These are phyloP conservation scores for Cryptomeria japonica DNA, from an alignment of 75 land plant species.

Conservation along the genomic window DNA sequence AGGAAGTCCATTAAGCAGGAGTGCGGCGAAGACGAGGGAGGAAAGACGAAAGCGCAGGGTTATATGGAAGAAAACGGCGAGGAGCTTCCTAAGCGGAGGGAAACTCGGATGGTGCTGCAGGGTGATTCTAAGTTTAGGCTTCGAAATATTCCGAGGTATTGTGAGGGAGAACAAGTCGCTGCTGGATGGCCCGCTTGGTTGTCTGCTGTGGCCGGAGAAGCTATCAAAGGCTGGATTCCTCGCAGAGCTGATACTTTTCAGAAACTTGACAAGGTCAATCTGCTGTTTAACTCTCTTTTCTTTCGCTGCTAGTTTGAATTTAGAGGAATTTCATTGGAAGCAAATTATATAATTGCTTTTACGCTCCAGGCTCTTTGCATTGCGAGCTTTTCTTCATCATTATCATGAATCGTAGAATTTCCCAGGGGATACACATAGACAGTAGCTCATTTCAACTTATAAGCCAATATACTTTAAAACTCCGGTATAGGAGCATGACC, in stretches of 20 bases:
- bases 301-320: background rate
- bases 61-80: background rate
- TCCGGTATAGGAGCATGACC: too few species aligned
- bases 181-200: slow-evolving; percentile 54
- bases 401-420: background rate
- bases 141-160: slow-evolving; percentile 6
- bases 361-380: background rate
- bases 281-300: slow-evolving; percentile 9
- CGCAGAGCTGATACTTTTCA: slow-evolving; percentile 81
- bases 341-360: background rate
- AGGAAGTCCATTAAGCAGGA: background rate
- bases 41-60: background rate
- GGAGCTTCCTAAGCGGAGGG: background rate
- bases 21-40: background rate
- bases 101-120: background rate
- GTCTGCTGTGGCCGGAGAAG: slow-evolving; percentile 69
- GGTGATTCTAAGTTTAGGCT: slow-evolving; percentile 9
- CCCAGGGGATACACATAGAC: background rate
- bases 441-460: background rate
- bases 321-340: background rate
- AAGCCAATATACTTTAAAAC: too few species aligned
- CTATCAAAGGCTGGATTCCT: slow-evolving; percentile 76
- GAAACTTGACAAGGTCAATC: slow-evolving; percentile 73
- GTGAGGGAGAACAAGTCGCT: slow-evolving; percentile 45
- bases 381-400: background rate